These are phyloP conservation scores for Chytridium lagenaria DNA, from an alignment of 371 early-diverging fungal species.

Conservation along the genomic window DNA sequence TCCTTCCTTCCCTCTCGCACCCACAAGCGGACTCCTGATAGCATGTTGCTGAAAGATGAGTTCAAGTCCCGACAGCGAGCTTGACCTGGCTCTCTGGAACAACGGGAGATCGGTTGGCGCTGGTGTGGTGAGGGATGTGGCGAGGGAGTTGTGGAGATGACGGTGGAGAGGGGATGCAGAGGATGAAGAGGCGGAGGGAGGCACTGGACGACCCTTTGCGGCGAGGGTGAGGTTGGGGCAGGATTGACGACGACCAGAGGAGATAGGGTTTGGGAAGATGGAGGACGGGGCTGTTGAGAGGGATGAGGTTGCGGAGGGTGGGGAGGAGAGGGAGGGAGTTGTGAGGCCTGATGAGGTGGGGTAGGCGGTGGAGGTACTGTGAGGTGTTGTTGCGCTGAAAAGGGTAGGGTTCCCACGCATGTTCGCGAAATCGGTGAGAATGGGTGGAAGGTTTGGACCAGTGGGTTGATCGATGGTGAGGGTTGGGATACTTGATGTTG, in stretches of 20 bases:
- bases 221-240: slow-evolving; percentile 1
- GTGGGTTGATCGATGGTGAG: not conserved
- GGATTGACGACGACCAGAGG: not conserved
- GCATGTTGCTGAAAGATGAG: slow-evolving; percentile 11
- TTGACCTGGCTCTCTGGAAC: slow-evolving; percentile 14
- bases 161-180: not conserved
- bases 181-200: not conserved
- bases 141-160: not conserved
- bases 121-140: not conserved
- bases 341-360: not conserved
- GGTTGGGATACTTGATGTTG: too few relatives aligned
- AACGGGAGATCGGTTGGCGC: not conserved
- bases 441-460: not conserved
- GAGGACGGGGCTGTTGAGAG: not conserved
- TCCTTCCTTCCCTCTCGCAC: not conserved
- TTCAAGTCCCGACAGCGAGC: slow-evolving; percentile 13
- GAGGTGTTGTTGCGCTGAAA: not conserved
- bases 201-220: not conserved
- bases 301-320: not conserved
- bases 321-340: not conserved
- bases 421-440: not conserved
- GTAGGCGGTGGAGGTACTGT: not conserved
- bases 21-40: not conserved
- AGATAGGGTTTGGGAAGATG: not conserved
- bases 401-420: not conserved